Evolutionary conservation across 768 basidiomycete species (phyloP).

Genomic region (Boletus pseudo-olivaceus): DNA sequence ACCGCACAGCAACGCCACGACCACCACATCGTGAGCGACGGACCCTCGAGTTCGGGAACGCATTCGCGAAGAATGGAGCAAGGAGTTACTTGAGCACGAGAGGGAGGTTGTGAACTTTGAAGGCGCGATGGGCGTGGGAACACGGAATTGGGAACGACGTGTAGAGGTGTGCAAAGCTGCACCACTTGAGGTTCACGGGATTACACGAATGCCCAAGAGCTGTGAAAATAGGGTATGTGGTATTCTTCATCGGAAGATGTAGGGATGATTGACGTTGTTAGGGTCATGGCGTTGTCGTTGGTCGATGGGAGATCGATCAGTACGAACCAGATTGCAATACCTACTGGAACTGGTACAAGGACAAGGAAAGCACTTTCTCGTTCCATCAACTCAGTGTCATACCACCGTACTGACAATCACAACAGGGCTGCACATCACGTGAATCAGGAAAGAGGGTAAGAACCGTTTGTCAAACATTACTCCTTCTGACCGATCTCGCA

Average conservation of each 20-base stretch:
- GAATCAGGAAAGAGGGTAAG: conserved; percentile 25
- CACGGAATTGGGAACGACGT: conserved; percentile 13
- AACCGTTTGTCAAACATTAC: background rate
- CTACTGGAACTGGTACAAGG: conserved; percentile 26
- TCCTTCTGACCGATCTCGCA: background rate
- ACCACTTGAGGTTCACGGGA: conserved; percentile 23
- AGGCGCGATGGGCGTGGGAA: conserved; percentile 21
- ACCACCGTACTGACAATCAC: background rate
- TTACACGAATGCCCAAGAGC: background rate
- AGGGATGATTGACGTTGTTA: background rate
- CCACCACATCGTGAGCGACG: too few species aligned
- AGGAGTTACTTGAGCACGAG: conserved; percentile 15
- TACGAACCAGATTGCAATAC: conserved; percentile 27
- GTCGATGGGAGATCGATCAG: conserved; percentile 27
- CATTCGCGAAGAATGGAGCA: conserved; percentile 17
- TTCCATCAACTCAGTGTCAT: too few species aligned
- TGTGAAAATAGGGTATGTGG: conserved; percentile 24
- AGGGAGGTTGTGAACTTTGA: background rate
- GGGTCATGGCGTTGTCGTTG: conserved; percentile 17
- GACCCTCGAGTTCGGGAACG: conserved; percentile 21
- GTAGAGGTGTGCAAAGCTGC: conserved; percentile 26
- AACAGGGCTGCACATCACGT: conserved; percentile 22
- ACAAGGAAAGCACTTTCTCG: conserved; percentile 21
- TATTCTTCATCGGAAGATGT: background rate
- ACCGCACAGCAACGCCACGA: too few species aligned